phyloP scores from a whole-genome alignment of 2,329 filamentous ascomycete genomes.

The Byssoonygena ceratinophila region DNA sequence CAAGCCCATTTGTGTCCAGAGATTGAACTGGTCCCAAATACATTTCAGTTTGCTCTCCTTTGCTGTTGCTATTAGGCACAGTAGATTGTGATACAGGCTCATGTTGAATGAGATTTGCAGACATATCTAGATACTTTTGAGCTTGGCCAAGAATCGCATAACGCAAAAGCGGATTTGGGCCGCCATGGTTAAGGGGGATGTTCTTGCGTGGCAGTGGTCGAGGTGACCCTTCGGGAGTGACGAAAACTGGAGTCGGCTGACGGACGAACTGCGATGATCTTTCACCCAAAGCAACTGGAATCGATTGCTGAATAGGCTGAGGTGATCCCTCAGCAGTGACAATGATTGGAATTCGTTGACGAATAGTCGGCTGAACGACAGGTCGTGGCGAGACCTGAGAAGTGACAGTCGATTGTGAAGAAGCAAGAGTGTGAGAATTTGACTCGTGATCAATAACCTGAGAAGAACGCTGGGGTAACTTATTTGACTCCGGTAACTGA shows the following conservation, averaged over 20 bases:
- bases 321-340: neutral
- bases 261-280: neutral
- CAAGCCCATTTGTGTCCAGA: neutral
- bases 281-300: neutral
- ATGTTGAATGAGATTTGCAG: conserved; percentile 2
- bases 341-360: neutral
- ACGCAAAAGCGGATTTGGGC: conserved; percentile 1
- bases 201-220: neutral
- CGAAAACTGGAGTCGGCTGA: neutral
- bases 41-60: neutral
- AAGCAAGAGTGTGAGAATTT: neutral
- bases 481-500: neutral
- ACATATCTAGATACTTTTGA: neutral
- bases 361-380: neutral
- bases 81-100: neutral
- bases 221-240: neutral
- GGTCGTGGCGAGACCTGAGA: neutral
- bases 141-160: neutral
- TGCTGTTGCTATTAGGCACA: neutral
- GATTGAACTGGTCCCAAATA: neutral
- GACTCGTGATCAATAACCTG: neutral
- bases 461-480: neutral
- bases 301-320: neutral
- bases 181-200: neutral
- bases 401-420: neutral